phyloP scores from a whole-genome alignment of 192 early-diverging fungal species.

The Coemansia sp. region DNA sequence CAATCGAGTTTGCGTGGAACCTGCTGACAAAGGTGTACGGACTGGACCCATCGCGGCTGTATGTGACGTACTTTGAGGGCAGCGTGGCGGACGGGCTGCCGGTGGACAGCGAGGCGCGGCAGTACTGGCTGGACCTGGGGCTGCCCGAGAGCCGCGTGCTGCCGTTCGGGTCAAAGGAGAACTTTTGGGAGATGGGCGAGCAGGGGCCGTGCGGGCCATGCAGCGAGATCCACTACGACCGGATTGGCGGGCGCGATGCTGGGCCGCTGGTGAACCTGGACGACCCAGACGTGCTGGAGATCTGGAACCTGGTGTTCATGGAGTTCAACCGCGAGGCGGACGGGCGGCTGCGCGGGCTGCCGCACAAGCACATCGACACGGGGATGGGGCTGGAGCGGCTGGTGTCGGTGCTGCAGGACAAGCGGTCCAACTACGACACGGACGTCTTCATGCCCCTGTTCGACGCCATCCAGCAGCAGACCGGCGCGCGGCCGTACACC shows the following conservation, averaged over 20 bases:
- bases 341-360: slow-evolving; percentile 79
- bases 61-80: slow-evolving; percentile 96
- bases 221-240: slow-evolving; percentile 97
- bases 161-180: slow-evolving; percentile 89
- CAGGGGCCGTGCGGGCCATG: slow-evolving; percentile 97
- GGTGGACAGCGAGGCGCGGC: slow-evolving; percentile 86
- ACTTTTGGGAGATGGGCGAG: slow-evolving; percentile 99
- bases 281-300: slow-evolving; percentile 96
- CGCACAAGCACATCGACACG: slow-evolving; percentile 97
- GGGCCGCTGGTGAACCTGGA: slow-evolving; percentile 90
- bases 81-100: slow-evolving; percentile 74
- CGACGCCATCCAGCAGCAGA: slow-evolving; percentile 77
- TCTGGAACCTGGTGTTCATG: slow-evolving; percentile 99
- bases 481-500: slow-evolving; percentile 78
- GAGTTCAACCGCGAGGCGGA: slow-evolving; percentile 97
- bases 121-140: slow-evolving; percentile 89
- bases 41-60: slow-evolving; percentile 83
- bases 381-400: slow-evolving; percentile 96
- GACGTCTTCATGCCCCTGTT: slow-evolving; percentile 88
- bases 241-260: slow-evolving; percentile 88
- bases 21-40: slow-evolving; percentile 83
- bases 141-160: slow-evolving; percentile 78
- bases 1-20: slow-evolving; percentile 88
- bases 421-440: slow-evolving; percentile 97
- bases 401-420: slow-evolving; percentile 90